phyloP scores from a whole-genome alignment of 192 early-diverging fungal species.

The Geranomyces variabilis region DNA sequence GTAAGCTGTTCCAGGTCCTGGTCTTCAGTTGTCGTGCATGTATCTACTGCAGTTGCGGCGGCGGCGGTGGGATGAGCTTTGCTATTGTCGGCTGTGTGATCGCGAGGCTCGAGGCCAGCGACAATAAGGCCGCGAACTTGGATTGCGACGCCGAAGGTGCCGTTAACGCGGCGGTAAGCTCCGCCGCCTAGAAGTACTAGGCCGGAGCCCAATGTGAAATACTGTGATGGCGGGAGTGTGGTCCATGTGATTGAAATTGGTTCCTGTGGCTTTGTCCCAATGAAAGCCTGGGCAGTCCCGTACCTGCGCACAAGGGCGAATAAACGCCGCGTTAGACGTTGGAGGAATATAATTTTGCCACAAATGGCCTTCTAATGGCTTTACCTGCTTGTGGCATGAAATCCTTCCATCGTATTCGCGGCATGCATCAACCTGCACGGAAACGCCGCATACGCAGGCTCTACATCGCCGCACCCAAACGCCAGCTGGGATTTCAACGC shows the following conservation, averaged over 20 bases:
- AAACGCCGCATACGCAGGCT: conserved; percentile 24
- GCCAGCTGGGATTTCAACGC: no score
- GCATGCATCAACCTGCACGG: conserved; percentile 36
- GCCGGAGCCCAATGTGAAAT: conserved; percentile 32
- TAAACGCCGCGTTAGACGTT: not conserved
- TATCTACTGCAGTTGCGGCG: no score
- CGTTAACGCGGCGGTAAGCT: conserved; percentile 25
- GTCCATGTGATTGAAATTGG: conserved; percentile 14
- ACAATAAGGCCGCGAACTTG: conserved; percentile 23
- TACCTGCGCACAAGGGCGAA: conserved; percentile 15
- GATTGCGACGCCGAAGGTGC: conserved; percentile 17
- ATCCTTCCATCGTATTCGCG: conserved; percentile 36
- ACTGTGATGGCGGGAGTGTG: conserved; percentile 3
- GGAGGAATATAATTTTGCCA: not conserved
- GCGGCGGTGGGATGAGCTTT: no score
- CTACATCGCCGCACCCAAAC: conserved; percentile 2
- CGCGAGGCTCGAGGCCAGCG: conserved; percentile 8
- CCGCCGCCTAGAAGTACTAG: conserved; percentile 23
- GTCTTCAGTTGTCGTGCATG: no score
- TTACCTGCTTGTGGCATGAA: conserved; percentile 32
- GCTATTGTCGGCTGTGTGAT: not conserved
- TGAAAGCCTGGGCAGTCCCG: conserved; percentile 7
- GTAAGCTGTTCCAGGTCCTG: no score
- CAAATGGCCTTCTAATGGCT: not conserved
- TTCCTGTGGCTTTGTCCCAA: conserved; percentile 24